Conservation (phyloP, 331 rosid genomes). For the Ulmus americana region DNA sequence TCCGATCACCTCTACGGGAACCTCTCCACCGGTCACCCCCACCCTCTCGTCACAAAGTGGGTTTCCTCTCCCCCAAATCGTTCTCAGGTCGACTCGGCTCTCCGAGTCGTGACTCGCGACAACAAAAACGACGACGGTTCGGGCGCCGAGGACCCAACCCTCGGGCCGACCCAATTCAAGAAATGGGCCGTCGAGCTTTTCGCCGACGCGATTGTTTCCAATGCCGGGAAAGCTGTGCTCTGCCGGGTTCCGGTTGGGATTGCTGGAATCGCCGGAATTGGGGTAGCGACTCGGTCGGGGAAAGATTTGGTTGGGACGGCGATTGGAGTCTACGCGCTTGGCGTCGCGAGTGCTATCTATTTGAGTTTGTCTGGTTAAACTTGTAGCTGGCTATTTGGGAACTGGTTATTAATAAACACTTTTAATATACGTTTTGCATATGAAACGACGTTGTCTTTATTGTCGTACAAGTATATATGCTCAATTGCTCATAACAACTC, state of each 20-base stretch:
- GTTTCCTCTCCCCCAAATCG: slow-evolving; percentile 51
- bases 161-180: slow-evolving; percentile 39
- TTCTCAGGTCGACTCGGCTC: slow-evolving; percentile 57
- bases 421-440: no score
- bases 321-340: slow-evolving; percentile 61
- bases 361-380: slow-evolving; percentile 35
- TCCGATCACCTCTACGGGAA: slow-evolving; percentile 49
- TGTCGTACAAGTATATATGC: no score
- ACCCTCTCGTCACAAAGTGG: slow-evolving; percentile 54
- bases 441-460: no score
- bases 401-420: no score
- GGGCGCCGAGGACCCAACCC: slow-evolving; percentile 3
- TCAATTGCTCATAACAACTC: no score
- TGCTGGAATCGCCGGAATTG: slow-evolving; percentile 64
- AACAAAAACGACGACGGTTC: not conserved
- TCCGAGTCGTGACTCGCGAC: slow-evolving; percentile 28
- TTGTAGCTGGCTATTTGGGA: no score
- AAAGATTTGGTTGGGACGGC: slow-evolving; percentile 47
- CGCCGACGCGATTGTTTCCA: slow-evolving; percentile 40
- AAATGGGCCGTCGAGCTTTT: slow-evolving; percentile 63
- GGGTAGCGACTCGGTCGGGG: slow-evolving; percentile 46
- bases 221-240: slow-evolving; percentile 43
- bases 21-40: slow-evolving; percentile 29
- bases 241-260: slow-evolving; percentile 46
- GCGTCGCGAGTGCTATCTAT: slow-evolving; percentile 48